Evolutionary conservation across 257 asterid species (phyloP).

Genomic region (Penstemon eatonii): DNA sequence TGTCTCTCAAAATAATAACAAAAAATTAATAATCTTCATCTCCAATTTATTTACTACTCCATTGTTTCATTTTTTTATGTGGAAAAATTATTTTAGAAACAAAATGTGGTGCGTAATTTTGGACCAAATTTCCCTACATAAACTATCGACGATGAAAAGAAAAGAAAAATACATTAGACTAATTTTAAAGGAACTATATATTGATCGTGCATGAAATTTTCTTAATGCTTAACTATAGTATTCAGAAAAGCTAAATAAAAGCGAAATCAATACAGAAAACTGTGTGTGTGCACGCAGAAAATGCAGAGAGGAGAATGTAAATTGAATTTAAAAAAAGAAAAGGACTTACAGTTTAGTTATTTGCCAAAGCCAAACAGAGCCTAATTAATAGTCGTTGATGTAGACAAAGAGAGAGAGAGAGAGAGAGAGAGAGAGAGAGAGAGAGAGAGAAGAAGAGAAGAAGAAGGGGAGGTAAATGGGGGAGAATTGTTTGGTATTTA

Average conservation of each 20-base stretch:
- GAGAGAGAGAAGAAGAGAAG: constrained; percentile 17
- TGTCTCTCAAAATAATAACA: no score
- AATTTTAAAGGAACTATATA: no score
- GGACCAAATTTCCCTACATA: no score
- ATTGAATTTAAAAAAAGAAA: not conserved
- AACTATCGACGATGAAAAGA: not conserved
- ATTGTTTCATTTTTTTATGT: no score
- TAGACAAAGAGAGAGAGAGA: constrained; percentile 5
- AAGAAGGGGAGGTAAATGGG: not conserved
- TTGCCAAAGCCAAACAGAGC: constrained; percentile 26
- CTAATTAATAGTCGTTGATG: not conserved
- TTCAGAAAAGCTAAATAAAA: not conserved
- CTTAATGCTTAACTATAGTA: no score
- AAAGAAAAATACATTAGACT: not conserved
- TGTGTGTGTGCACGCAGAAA: not conserved
- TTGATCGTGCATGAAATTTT: no score
- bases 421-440: not conserved
- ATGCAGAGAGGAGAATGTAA: not conserved
- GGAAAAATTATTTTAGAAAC: no score
- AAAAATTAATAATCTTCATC: no score
- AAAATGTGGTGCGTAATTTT: no score
- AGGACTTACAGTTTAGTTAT: constrained; percentile 36
- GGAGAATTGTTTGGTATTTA: constrained; percentile 24
- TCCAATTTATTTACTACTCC: no score
- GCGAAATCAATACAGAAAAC: not conserved